Evolutionary conservation across 352 stramenopile species (phyloP), one percentile per base, ranked within the genome.

Genomic region (Phytophthora colocasiae): DNA sequence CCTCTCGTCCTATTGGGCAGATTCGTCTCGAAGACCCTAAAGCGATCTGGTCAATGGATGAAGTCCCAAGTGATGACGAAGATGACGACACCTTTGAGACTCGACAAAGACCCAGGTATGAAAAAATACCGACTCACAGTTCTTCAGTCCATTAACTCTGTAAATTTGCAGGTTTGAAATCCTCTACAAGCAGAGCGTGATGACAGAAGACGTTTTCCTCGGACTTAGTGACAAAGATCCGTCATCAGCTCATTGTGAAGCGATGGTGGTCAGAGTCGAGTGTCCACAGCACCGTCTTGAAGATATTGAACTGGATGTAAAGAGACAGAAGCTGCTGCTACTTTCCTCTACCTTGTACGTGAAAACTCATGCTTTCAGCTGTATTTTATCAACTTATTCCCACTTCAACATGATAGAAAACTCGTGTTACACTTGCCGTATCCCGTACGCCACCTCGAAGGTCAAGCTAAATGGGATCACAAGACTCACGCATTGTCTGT

Each of bases 141-240:
- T 55, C 34, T 43, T 11, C 24, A 2, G 29, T 22, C 6, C 2
- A 29, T 12, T 57, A 7, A 11, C 41, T 17, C 24, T 52, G 2
- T 19, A 6, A 10, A 9, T 50, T 12, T 32, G 12, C 27, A 91
- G 83, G n/a, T 92, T 90, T 63, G 88, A 93, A 66, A 82, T 96
- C 49, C 58, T 93, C 38, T 95, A 93, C 76, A 93, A 94, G 71
- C 88, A 96, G 68, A 88, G 73, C 32, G 85, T 96, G 36, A 93
- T 92, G 86, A 91, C 86, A 0, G 88, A 96, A 51, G 86, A 93
- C 59, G 79, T 96, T 57, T 96, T 92, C 38, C 78, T 96, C 24
- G 87, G 87, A 1, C 65, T 95, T 14, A 84, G 82, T 45, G 87
- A 95, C 58, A 93, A 93, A 53, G 88, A 96, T 41, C 87, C 87